phyloP scores from a whole-genome alignment of 345 rosid species.

The Euphorbia lathyris region DNA sequence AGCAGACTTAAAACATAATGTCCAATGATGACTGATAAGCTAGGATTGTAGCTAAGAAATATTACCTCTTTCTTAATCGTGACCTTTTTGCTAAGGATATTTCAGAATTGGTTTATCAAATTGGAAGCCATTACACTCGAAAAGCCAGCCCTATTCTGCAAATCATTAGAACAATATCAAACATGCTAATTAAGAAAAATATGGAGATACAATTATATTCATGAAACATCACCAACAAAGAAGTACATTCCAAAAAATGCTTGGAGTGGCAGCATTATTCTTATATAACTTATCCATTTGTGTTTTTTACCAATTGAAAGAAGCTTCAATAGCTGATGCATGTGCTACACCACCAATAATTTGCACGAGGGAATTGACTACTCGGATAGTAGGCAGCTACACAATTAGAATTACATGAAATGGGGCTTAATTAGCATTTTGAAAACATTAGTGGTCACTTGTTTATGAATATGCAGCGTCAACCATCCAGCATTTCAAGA shows the following conservation, averaged over 20 bases:
- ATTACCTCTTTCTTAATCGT: slow-evolving; percentile 95
- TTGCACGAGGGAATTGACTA: slow-evolving; percentile 80
- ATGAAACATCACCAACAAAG: not conserved
- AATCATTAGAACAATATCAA: not conserved
- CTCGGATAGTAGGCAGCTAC: slow-evolving; percentile 82
- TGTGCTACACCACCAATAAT: slow-evolving; percentile 95
- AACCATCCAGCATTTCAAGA: not conserved
- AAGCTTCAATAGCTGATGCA: slow-evolving; percentile 88
- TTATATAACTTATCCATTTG: not conserved
- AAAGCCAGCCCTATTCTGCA: slow-evolving; percentile 30
- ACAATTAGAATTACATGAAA: not conserved
- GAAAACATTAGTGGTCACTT: not conserved
- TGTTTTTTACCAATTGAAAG: slow-evolving; percentile 77
- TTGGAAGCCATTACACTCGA: slow-evolving; percentile 41
- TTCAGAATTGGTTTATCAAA: slow-evolving; percentile 33
- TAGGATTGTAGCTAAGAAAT: not conserved
- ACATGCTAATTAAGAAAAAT: not conserved
- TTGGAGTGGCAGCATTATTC: not conserved
- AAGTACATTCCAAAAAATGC: not conserved
- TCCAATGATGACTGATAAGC: not conserved
- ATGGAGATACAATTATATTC: not conserved
- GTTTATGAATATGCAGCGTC: not conserved
- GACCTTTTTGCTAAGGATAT: slow-evolving; percentile 62
- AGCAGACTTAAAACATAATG: slow-evolving; percentile 1
- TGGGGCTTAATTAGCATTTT: slow-evolving; percentile 4